Evolutionary conservation across 257 asterid genomes (phyloP), one percentile per base, ranked within the genome.

Genomic region (Vinca minor): DNA sequence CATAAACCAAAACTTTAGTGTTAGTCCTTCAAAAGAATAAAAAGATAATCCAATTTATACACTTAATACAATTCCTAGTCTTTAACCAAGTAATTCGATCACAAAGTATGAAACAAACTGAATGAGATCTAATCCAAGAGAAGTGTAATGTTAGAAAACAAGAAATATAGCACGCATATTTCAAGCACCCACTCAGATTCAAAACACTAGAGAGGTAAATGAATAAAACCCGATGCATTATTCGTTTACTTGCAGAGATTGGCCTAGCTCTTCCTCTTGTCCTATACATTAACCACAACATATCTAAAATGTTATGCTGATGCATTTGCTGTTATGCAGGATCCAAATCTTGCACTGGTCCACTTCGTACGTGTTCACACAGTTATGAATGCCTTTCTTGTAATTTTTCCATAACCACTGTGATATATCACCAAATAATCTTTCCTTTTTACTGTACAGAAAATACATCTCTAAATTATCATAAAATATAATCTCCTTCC

Each of bases 111-210:
- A 56, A 7, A 29, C 60, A 55, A 54, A 55, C 38, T 13, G 26
- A 42, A 18, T 46, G 17, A 63, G 23, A 63, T 47, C 42, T 28
- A 66, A 44, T 32, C 46, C 54, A 28, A 66, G 23, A 56, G 23
- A 66, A 25, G 18, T 3, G n/a, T 5, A 55, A 56, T 20, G 18
- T 15, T 31, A 3, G 6, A 32, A 15, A 56, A 14, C 18, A 31
- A 56, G 41, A n/a, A 56, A 56, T 31, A 5, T 56, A 17, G 62
- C 10, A 31, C 21, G 14, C 23, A 31, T 56, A 56, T 42, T 56
- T 56, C 20, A 20, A 17, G 21, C 35, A 54, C 14, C n/a, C 41
- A 31, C 12, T 31, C 13, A 4, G 0, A 55, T 0, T 35, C 8
- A 17, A 31, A 54, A 3, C 14, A 15, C 41, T 29, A 56, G 62